Base-by-base conservation (phyloP, 768 basidiomycete species). In the Agaricus sinodeliciosus region DNA sequence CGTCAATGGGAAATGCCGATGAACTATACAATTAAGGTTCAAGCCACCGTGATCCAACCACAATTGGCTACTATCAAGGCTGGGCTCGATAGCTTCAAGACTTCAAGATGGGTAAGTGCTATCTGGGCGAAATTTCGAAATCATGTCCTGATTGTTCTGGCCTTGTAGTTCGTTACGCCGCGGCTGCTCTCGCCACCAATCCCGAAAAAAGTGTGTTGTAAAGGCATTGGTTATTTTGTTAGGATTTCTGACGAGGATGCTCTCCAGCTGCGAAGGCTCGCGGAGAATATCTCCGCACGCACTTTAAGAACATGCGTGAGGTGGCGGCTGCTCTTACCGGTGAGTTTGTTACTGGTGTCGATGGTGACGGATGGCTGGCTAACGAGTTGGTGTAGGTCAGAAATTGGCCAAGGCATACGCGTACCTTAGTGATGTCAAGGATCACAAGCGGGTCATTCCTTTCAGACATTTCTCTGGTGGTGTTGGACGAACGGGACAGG, bases 261-360 rank as follows among this genome's bases (percentile, higher is more conserved):
- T 56, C 45, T 68, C 36, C 69, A 95, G 92, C 90, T 69, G 85
- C 94, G 65, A 87, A 82, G 66, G 88, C 94, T 55, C 88, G 89
- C 65, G 94, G 94, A 64, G 93, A 95, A 77, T 94, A 97, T 81
- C 84, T 96, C 67, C 90, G 94, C 64, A 98, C 96, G 44, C 95
- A 97, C 78, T 99, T 96, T 85, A 99, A 99, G 87, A 99, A 98
- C 83, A 98, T 96, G 92, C 86, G 91, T 58, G 96, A 99, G 74
- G 96, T 98, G 52, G 94, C 90, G 48, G 95, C 95, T 59, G 93
- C 90, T 60, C 77, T 97, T 59, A 81, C 85, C 59, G 94, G 94
- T 92, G 3, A 15, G 36, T n/a, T 9, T 18, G 25, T 35, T 12
- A 16, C 2, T 47, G 28, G 41, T 40, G 13, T 2, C 12, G 39